Conservation (phyloP, 2,329 filamentous ascomycete species). For the Moelleriella libera region DNA sequence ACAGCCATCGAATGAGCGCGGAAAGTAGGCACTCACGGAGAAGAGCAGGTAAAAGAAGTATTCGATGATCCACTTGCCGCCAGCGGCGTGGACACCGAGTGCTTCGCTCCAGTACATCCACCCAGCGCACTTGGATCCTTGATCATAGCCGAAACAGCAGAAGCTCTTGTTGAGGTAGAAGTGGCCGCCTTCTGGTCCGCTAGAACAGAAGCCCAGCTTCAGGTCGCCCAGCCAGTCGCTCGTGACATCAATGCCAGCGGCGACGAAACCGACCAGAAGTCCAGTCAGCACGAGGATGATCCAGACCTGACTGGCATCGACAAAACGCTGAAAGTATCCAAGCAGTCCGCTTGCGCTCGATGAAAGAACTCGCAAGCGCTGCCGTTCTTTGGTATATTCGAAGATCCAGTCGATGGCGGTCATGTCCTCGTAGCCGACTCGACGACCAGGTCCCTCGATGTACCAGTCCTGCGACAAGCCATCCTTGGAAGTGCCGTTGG, state of each 20-base stretch:
- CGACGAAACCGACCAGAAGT: conserved; percentile 67
- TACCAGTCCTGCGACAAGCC: conserved; percentile 62
- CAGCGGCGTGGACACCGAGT: conserved; percentile 48
- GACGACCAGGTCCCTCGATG: conserved; percentile 71
- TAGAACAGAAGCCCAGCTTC: conserved; percentile 79
- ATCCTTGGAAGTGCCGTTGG: conserved; percentile 25
- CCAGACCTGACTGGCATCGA: conserved; percentile 88
- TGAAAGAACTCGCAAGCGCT: conserved; percentile 65
- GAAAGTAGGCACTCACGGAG: conserved; percentile 44
- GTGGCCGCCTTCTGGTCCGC: conserved; percentile 57
- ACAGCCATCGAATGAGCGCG: not conserved
- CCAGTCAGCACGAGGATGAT: conserved; percentile 76
- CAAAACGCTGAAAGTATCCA: conserved; percentile 56
- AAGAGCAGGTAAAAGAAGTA: conserved; percentile 80
- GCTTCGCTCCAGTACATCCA: conserved; percentile 80
- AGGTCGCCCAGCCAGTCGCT: conserved; percentile 90
- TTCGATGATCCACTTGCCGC: conserved; percentile 68
- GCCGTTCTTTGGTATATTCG: conserved; percentile 91
- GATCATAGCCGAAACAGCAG: conserved; percentile 86
- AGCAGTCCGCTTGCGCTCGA: conserved; percentile 55
- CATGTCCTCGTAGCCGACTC: conserved; percentile 90
- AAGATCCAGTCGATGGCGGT: conserved; percentile 99
- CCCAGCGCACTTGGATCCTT: conserved; percentile 65
- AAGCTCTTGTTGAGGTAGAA: conserved; percentile 89
- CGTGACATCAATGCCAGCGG: conserved; percentile 77